Evolutionary conservation across 371 early-diverging fungal genomes (phyloP).

Genomic region (Apophysomyces ossiformis): DNA sequence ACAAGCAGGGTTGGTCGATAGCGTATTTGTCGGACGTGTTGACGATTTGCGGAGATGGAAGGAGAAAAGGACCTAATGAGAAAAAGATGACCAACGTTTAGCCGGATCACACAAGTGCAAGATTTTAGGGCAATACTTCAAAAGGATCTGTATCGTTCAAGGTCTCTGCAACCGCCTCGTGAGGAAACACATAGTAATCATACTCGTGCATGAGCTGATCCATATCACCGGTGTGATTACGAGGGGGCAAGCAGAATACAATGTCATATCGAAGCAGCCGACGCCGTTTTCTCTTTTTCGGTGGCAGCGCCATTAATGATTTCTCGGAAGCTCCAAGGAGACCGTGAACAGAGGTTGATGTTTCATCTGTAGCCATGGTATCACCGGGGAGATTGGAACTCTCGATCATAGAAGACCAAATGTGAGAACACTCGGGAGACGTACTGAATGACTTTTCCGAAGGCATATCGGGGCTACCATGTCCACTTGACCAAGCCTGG

Average conservation of each 20-base stretch:
- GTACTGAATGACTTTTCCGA: conserved; percentile 2
- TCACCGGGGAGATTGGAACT: neutral
- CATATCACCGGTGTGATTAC: neutral
- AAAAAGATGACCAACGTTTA: conserved; percentile 1
- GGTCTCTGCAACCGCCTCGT: conserved; percentile 51
- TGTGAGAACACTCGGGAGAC: conserved; percentile 1
- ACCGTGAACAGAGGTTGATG: neutral
- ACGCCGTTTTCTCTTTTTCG: conserved; percentile 46
- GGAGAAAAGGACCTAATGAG: conserved; percentile 33
- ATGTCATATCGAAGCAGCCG: conserved; percentile 35
- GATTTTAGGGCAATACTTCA: conserved; percentile 31
- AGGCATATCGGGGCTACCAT: conserved; percentile 1
- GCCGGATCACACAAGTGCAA: neutral
- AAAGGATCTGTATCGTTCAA: conserved; percentile 37
- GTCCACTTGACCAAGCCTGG: conserved; percentile 7
- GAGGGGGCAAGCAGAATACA: conserved; percentile 28
- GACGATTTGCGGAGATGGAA: conserved; percentile 30
- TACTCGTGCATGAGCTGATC: neutral
- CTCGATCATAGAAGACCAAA: conserved; percentile 3
- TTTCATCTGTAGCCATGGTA: conserved; percentile 8
- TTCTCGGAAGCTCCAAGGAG: conserved; percentile 6
- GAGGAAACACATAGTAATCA: conserved; percentile 45
- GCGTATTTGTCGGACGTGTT: neutral
- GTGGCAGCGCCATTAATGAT: conserved; percentile 29
- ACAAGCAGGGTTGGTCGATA: conserved; percentile 18